Evolutionary conservation across 2,329 filamentous ascomycete genomes (phyloP).

Genomic region (Phaeosphaeriaceae sp.): DNA sequence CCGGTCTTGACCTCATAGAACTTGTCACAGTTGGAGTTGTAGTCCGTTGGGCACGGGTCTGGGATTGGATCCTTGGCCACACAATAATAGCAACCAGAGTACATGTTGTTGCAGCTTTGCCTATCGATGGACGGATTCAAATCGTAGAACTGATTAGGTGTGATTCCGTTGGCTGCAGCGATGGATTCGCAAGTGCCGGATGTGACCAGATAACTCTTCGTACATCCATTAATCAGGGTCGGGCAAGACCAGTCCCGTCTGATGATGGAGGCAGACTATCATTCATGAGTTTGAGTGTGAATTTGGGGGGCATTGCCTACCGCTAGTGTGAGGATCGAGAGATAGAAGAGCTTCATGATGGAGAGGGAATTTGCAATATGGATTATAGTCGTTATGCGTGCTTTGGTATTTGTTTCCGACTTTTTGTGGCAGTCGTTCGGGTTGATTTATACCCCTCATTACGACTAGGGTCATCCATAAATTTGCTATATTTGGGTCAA

Average conservation of each 20-base stretch:
- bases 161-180: conserved; percentile 1
- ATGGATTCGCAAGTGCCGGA: neutral
- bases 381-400: too few species aligned
- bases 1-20: conserved; percentile 3
- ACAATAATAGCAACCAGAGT: conserved; percentile 4
- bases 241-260: neutral
- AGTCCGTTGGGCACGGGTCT: conserved; percentile 2
- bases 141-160: neutral
- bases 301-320: too few species aligned
- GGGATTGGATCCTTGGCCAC: neutral
- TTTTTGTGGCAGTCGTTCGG: too few species aligned
- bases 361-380: too few species aligned
- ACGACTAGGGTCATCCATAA: too few species aligned
- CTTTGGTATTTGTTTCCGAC: too few species aligned
- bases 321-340: too few species aligned
- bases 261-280: neutral
- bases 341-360: too few species aligned
- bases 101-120: conserved; percentile 3
- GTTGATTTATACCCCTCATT: too few species aligned
- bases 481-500: too few species aligned
- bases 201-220: neutral
- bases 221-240: neutral
- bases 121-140: conserved; percentile 7
- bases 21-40: conserved; percentile 2
- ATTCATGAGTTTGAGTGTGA: neutral